Conservation (phyloP, 805 yeast genomes). For the Candida andamanensis region DNA sequence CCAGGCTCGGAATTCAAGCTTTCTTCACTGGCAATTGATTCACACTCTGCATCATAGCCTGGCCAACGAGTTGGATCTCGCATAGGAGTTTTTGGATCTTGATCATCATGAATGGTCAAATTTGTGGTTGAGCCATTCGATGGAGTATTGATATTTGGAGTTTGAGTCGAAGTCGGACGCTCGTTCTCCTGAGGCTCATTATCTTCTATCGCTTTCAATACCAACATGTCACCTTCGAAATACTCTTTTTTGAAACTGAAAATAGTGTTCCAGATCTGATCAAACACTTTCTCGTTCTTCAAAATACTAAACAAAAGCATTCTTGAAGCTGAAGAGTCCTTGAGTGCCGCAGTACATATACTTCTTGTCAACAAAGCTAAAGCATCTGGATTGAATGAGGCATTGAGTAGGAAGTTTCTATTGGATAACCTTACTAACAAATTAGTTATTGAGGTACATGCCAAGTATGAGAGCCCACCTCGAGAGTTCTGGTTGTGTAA, state of each 20-base stretch:
- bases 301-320: slow-evolving; percentile 48
- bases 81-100: slow-evolving; percentile 2
- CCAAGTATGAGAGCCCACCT: slow-evolving; percentile 47
- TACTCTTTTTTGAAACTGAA: slow-evolving; percentile 20
- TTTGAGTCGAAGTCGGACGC: slow-evolving; percentile 3
- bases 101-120: slow-evolving; percentile 5
- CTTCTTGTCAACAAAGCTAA: slow-evolving; percentile 57
- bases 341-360: slow-evolving; percentile 47
- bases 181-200: slow-evolving; percentile 9
- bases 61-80: not conserved
- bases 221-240: slow-evolving; percentile 17
- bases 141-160: slow-evolving; percentile 1
- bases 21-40: not conserved
- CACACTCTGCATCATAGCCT: not conserved
- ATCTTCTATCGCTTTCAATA: slow-evolving; percentile 13
- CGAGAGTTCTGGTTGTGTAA: slow-evolving; percentile 28
- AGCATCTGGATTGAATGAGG: slow-evolving; percentile 45
- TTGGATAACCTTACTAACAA: slow-evolving; percentile 36
- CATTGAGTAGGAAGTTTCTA: slow-evolving; percentile 29
- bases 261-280: slow-evolving; percentile 30
- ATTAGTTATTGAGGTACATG: slow-evolving; percentile 44
- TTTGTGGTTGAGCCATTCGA: slow-evolving; percentile 1
- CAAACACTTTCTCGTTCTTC: slow-evolving; percentile 36
- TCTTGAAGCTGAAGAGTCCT: slow-evolving; percentile 47
- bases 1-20: slow-evolving; percentile 1